phyloP scores from a whole-genome alignment of 805 yeast genomes.

The Scheffersomyces amazonensis region DNA sequence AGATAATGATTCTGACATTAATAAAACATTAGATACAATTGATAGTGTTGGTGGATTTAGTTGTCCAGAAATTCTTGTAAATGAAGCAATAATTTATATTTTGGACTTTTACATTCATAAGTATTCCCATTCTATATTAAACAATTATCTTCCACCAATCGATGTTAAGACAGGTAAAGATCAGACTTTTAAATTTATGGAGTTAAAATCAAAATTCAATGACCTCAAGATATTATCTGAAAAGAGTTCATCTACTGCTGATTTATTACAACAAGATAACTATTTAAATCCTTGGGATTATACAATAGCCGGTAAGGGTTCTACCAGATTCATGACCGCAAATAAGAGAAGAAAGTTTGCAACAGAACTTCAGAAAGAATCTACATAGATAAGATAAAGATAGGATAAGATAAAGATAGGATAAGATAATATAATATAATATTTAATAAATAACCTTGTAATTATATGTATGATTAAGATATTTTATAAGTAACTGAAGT shows the following conservation, averaged over 20 bases:
- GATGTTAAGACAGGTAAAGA: conserved; percentile 41
- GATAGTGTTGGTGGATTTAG: conserved; percentile 35
- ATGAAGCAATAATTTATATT: conserved; percentile 54
- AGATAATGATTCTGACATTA: conserved; percentile 9
- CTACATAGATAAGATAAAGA: conserved; percentile 2
- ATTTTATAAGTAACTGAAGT: conserved; percentile 63
- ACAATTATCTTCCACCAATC: conserved; percentile 37
- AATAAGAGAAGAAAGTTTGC: conserved; percentile 47
- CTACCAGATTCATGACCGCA: conserved; percentile 51
- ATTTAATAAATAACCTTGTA: background rate
- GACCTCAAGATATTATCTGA: conserved; percentile 35
- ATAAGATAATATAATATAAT: background rate
- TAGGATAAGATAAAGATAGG: background rate
- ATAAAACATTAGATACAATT: conserved; percentile 26
- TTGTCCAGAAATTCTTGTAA: conserved; percentile 42
- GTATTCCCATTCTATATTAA: conserved; percentile 49
- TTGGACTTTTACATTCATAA: conserved; percentile 61
- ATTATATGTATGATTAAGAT: background rate
- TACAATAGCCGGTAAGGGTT: conserved; percentile 34
- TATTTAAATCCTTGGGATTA: conserved; percentile 47
- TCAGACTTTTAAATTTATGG: conserved; percentile 45
- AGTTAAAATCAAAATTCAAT: conserved; percentile 40
- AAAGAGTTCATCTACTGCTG: conserved; percentile 18
- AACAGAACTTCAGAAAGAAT: conserved; percentile 31
- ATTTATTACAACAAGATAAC: conserved; percentile 38